These are phyloP conservation scores for Nemophila menziesii DNA, from an alignment of 257 asterid species.

Conservation along the genomic window DNA sequence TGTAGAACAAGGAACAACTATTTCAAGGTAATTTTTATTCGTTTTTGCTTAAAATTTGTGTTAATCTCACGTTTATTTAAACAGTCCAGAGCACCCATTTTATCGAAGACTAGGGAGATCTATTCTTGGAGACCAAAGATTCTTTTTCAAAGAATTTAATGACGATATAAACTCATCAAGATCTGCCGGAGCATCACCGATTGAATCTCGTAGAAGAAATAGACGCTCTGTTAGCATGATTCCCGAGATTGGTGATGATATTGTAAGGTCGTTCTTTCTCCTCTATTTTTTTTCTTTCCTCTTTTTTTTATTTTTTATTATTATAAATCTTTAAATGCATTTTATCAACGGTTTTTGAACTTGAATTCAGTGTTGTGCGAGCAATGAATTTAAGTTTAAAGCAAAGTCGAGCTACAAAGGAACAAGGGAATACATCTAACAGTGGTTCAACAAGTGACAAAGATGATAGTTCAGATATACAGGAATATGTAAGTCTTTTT, in stretches of 20 bases:
- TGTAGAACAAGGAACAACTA: constrained; percentile 56
- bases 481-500: constrained; percentile 43
- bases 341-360: no score
- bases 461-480: constrained; percentile 46
- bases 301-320: no score
- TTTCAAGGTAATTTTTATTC: constrained; percentile 36
- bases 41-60: constrained; percentile 3
- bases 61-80: constrained; percentile 8
- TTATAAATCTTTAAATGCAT: no score
- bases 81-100: constrained; percentile 74
- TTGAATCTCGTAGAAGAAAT: constrained; percentile 65
- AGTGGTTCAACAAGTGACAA: constrained; percentile 45
- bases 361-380: constrained; percentile 66
- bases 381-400: constrained; percentile 62
- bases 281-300: background rate
- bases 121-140: constrained; percentile 65
- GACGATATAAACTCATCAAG: constrained; percentile 61
- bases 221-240: constrained; percentile 66
- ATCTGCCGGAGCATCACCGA: constrained; percentile 93
- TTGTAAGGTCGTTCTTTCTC: constrained; percentile 51
- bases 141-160: constrained; percentile 39
- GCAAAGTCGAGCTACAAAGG: constrained; percentile 44
- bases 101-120: constrained; percentile 79
- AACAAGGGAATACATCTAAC: constrained; percentile 29
- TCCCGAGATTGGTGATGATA: constrained; percentile 93